These are phyloP conservation scores for Colletotrichum sp. DNA, from an alignment of 2,329 filamentous ascomycete genomes.

Conservation along the genomic window DNA sequence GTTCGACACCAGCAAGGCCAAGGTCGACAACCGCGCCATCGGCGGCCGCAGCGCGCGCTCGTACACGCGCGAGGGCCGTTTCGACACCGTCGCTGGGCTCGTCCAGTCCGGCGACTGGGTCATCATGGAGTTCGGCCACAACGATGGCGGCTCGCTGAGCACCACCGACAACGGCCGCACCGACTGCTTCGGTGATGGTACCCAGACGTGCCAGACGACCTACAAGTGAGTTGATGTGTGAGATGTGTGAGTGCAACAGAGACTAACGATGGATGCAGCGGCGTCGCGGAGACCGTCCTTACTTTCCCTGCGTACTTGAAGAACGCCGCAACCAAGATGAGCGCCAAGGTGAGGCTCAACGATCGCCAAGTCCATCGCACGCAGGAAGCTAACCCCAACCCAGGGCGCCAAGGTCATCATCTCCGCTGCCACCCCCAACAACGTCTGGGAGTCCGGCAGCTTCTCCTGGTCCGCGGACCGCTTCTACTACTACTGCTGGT, in stretches of 20 bases:
- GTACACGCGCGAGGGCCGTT: slow-evolving; percentile 70
- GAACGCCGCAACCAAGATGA: slow-evolving; percentile 58
- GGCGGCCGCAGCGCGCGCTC: slow-evolving; percentile 70
- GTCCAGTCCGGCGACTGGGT: slow-evolving; percentile 67
- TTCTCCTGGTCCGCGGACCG: slow-evolving; percentile 53
- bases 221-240: slow-evolving; percentile 40
- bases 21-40: slow-evolving; percentile 64
- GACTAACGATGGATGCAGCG: slow-evolving; percentile 26
- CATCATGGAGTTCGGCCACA: slow-evolving; percentile 76
- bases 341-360: slow-evolving; percentile 41
- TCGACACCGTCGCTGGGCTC: slow-evolving; percentile 57
- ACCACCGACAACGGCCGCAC: slow-evolving; percentile 65
- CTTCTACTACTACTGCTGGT: slow-evolving; percentile 61
- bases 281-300: slow-evolving; percentile 57
- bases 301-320: slow-evolving; percentile 66
- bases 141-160: slow-evolving; percentile 66
- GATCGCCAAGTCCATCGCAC: not conserved
- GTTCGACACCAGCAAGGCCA: slow-evolving; percentile 43
- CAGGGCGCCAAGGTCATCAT: slow-evolving; percentile 65
- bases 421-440: slow-evolving; percentile 59
- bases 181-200: slow-evolving; percentile 60
- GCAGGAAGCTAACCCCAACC: not conserved
- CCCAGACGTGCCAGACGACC: slow-evolving; percentile 56
- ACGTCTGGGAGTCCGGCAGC: slow-evolving; percentile 63
- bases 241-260: slow-evolving; percentile 21